A percentile compares a stretch with the other conserved stretches of the same genome.
These are phyloP conservation scores for Hypoxylon fuscum DNA, from an alignment of 495 filamentous ascomycete species.

Conservation along the genomic window DNA sequence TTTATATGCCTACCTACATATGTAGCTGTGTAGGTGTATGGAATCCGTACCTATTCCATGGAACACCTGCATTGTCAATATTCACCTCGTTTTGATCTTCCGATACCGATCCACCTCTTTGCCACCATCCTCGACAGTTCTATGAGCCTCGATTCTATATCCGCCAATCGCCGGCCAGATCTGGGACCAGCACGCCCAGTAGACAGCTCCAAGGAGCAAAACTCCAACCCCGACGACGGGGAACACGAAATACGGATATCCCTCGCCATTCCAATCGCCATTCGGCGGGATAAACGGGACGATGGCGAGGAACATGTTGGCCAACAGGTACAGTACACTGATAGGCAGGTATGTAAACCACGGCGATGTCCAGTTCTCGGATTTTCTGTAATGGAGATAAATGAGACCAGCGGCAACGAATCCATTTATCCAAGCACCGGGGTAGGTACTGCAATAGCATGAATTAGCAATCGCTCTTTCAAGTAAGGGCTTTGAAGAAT, in stretches of 20 bases:
- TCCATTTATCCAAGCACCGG: constrained; percentile 57
- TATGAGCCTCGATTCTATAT: constrained; percentile 55
- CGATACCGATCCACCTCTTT: constrained; percentile 56
- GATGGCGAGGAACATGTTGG: constrained; percentile 60
- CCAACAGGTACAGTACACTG: constrained; percentile 53
- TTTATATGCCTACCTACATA: too few relatives aligned
- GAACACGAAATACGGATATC: constrained; percentile 62
- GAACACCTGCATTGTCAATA: too few relatives aligned
- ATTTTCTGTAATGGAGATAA: constrained; percentile 52
- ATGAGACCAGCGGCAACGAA: constrained; percentile 66
- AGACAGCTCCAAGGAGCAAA: constrained; percentile 56
- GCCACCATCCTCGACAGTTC: constrained; percentile 50
- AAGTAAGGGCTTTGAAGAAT: too few relatives aligned
- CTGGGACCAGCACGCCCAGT: constrained; percentile 61
- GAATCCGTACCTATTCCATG: too few relatives aligned
- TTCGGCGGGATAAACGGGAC: constrained; percentile 62
- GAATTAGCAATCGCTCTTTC: too few relatives aligned
- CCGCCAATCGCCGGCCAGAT: constrained; percentile 56
- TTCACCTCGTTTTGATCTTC: constrained; percentile 45
- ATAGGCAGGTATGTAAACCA: constrained; percentile 57
- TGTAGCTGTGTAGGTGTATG: too few relatives aligned
- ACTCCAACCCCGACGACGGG: constrained; percentile 61
- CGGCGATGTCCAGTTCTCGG: constrained; percentile 53
- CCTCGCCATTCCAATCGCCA: constrained; percentile 59
- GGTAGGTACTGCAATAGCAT: too few relatives aligned